Evolutionary conservation across 75 land plant species (phyloP).

Genomic region (Selaginella tamariscina): DNA sequence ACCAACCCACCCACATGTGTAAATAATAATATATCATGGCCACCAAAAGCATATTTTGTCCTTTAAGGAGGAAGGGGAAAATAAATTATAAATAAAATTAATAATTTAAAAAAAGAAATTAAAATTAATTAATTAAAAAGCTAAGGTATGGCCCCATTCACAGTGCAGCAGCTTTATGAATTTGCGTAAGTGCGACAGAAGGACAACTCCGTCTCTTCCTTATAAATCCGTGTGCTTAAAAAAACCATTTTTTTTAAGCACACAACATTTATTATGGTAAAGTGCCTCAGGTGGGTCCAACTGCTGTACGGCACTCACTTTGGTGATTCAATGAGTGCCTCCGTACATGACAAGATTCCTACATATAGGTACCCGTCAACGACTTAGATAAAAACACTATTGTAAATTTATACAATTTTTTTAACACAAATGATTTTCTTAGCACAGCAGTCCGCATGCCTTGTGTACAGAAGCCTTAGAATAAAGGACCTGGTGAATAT

Average conservation of each 20-base stretch:
- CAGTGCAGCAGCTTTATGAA: slow-evolving; percentile 3
- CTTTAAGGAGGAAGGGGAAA: neutral
- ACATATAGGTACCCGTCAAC: too few relatives aligned
- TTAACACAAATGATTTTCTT: too few relatives aligned
- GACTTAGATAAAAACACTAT: too few relatives aligned
- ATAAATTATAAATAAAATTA: neutral
- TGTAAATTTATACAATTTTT: too few relatives aligned
- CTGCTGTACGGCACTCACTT: neutral
- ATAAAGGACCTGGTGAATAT: too few relatives aligned
- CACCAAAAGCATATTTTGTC: neutral
- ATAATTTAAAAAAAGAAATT: neutral
- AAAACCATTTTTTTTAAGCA: neutral
- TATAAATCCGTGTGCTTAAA: too few relatives aligned
- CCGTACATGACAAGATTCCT: neutral
- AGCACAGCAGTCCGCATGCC: neutral
- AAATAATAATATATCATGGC: neutral
- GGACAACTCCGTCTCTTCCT: neutral
- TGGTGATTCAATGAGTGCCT: neutral
- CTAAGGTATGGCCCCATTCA: neutral
- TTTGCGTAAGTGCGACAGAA: slow-evolving; percentile 1
- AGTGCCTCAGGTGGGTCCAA: slow-evolving; percentile 1
- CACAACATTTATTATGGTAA: neutral
- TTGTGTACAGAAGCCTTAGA: neutral
- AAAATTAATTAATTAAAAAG: neutral
- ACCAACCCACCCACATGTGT: too few relatives aligned